Percentiles rank a stretch among this genome's conserved stretches.
phyloP scores from a whole-genome alignment of 306 rosid species.

The Pachyrhizus erosus region DNA sequence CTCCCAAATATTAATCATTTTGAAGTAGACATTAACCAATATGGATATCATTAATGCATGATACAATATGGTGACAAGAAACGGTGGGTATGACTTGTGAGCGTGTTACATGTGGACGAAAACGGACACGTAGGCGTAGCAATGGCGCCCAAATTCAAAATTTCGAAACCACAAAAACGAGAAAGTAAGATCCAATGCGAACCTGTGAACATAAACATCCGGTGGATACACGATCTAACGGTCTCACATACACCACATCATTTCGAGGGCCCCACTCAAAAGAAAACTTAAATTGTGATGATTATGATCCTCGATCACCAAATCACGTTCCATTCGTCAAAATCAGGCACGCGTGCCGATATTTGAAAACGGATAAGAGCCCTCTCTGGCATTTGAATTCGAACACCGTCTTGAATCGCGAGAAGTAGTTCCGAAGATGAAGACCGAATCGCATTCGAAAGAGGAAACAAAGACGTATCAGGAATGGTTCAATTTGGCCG shows the following conservation, averaged over 20 bases:
- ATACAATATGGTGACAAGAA: too few species aligned
- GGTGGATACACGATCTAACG: neutral
- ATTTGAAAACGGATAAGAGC: neutral
- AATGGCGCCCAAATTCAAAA: slow-evolving; percentile 50
- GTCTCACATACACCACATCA: neutral
- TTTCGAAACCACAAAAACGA: neutral
- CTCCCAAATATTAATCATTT: too few species aligned
- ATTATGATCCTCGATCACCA: neutral
- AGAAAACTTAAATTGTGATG: neutral
- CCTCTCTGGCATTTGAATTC: slow-evolving; percentile 30
- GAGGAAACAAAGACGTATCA: slow-evolving; percentile 69
- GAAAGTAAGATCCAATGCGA: slow-evolving; percentile 17
- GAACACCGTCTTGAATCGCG: neutral
- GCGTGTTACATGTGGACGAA: slow-evolving; percentile 12
- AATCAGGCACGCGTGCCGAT: neutral
- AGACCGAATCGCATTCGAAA: slow-evolving; percentile 59
- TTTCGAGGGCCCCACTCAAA: slow-evolving; percentile 6
- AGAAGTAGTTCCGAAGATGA: slow-evolving; percentile 49
- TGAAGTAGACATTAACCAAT: neutral
- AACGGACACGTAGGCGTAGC: neutral
- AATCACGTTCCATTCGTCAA: slow-evolving; percentile 10
- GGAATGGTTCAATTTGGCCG: slow-evolving; percentile 84
- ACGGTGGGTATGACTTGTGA: neutral
- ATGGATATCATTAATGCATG: neutral
- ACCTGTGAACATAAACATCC: neutral